A percentile compares a stretch with the other conserved stretches of the same genome.
phyloP scores from a whole-genome alignment of 371 early-diverging fungal species.

The Nematocida ironsii region DNA sequence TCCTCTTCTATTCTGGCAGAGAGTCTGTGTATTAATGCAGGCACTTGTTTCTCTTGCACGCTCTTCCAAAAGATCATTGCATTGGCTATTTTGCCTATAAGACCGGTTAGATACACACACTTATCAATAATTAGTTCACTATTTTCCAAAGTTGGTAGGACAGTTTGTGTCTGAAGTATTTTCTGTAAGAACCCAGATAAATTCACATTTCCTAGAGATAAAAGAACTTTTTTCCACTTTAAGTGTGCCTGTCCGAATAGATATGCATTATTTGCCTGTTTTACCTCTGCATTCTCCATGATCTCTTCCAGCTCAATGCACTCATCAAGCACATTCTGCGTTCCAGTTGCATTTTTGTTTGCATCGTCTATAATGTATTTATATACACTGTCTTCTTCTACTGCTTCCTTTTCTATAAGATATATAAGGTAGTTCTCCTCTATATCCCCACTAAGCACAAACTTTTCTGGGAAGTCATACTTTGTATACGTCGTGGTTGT shows the following conservation, averaged over 20 bases:
- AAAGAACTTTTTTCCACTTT: conserved; percentile 5
- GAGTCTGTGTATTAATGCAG: background rate
- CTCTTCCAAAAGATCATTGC: conserved; percentile 30
- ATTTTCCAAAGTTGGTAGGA: background rate
- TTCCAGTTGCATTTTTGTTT: conserved; percentile 16
- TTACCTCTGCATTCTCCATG: background rate
- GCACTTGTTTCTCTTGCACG: background rate
- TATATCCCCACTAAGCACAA: conserved; percentile 1
- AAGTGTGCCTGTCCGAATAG: conserved; percentile 16
- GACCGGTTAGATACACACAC: background rate
- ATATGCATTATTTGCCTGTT: background rate
- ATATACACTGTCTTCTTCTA: conserved; percentile 2
- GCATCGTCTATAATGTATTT: conserved; percentile 27
- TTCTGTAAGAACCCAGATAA: background rate
- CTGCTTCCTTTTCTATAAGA: conserved; percentile 27
- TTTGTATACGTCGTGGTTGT: background rate
- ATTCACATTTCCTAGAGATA: background rate
- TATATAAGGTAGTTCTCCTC: conserved; percentile 26
- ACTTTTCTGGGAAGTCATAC: background rate
- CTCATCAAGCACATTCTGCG: conserved; percentile 20
- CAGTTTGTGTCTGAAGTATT: background rate
- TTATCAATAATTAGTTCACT: background rate
- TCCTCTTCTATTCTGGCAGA: background rate
- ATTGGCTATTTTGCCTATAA: background rate
- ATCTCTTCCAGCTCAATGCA: conserved; percentile 1